Conservation (phyloP, 805 yeast species). For the Sugiyamaella lignohabitans region DNA sequence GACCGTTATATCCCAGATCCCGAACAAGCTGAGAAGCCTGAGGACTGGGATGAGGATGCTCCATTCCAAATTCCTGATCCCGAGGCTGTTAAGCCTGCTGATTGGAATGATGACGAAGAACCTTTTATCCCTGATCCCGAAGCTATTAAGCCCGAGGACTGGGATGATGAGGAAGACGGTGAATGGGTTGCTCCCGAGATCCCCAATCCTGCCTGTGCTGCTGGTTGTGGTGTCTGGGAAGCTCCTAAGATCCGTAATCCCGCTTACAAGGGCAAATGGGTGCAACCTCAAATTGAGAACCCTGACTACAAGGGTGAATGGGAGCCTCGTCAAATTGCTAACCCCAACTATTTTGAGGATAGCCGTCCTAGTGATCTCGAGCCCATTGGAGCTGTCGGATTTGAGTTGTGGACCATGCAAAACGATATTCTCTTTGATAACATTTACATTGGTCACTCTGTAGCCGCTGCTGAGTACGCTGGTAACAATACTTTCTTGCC, state of each 20-base stretch:
- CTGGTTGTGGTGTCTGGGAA: constrained; percentile 77
- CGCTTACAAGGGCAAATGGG: constrained; percentile 72
- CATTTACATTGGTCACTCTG: constrained; percentile 76
- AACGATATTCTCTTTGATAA: constrained; percentile 70
- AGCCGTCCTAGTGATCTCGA: constrained; percentile 51
- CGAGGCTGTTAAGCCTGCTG: constrained; percentile 58
- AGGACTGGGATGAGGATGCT: constrained; percentile 73
- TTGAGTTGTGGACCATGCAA: constrained; percentile 87
- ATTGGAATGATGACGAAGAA: constrained; percentile 67
- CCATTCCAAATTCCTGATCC: constrained; percentile 65
- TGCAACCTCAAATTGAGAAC: constrained; percentile 57
- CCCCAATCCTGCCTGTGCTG: constrained; percentile 65
- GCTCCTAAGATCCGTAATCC: constrained; percentile 65
- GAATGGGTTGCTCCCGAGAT: constrained; percentile 70
- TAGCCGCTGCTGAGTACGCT: constrained; percentile 75
- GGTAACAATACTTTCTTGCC: constrained; percentile 68
- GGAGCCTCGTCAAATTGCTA: constrained; percentile 58
- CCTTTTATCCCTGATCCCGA: constrained; percentile 60
- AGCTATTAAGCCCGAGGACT: constrained; percentile 61
- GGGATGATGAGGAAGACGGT: constrained; percentile 92
- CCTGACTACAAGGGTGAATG: constrained; percentile 78
- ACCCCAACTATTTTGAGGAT: constrained; percentile 65
- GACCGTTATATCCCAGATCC: constrained; percentile 63
- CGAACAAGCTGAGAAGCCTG: constrained; percentile 57
- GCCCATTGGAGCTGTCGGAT: constrained; percentile 74